Conservation (phyloP, 2,329 filamentous ascomycete species). For the Pyrenophora seminiperda region DNA sequence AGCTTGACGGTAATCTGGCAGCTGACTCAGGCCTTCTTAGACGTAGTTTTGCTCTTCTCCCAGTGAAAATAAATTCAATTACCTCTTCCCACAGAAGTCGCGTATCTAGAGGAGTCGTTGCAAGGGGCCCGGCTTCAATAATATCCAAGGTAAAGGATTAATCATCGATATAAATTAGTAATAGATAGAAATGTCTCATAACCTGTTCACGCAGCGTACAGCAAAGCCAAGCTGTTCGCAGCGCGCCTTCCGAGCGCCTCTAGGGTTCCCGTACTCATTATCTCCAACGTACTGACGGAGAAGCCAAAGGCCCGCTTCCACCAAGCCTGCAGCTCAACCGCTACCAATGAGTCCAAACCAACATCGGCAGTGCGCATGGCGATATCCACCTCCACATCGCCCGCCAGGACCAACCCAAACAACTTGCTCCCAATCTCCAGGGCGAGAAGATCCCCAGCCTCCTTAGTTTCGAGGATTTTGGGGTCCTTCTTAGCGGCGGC, state of each 20-base stretch:
- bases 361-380: slow-evolving; percentile 23
- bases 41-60: too few relatives aligned
- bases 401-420: slow-evolving; percentile 21
- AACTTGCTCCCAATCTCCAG: slow-evolving; percentile 29
- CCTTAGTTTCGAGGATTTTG: slow-evolving; percentile 12
- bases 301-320: slow-evolving; percentile 42
- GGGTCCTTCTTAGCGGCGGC: slow-evolving; percentile 12
- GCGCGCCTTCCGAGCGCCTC: slow-evolving; percentile 15
- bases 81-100: too few relatives aligned
- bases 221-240: not conserved
- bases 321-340: slow-evolving; percentile 50
- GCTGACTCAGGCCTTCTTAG: too few relatives aligned
- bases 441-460: slow-evolving; percentile 16
- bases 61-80: too few relatives aligned
- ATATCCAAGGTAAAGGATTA: too few relatives aligned
- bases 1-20: too few relatives aligned
- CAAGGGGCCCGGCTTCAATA: too few relatives aligned
- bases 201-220: too few relatives aligned
- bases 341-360: slow-evolving; percentile 43
- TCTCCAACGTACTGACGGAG: slow-evolving; percentile 31
- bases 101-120: too few relatives aligned
- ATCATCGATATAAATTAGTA: too few relatives aligned
- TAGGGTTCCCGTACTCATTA: slow-evolving; percentile 25
- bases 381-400: slow-evolving; percentile 27
- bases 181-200: too few relatives aligned